phyloP scores from a whole-genome alignment of 495 filamentous ascomycete genomes.

The Staphylotrichum longicolle region DNA sequence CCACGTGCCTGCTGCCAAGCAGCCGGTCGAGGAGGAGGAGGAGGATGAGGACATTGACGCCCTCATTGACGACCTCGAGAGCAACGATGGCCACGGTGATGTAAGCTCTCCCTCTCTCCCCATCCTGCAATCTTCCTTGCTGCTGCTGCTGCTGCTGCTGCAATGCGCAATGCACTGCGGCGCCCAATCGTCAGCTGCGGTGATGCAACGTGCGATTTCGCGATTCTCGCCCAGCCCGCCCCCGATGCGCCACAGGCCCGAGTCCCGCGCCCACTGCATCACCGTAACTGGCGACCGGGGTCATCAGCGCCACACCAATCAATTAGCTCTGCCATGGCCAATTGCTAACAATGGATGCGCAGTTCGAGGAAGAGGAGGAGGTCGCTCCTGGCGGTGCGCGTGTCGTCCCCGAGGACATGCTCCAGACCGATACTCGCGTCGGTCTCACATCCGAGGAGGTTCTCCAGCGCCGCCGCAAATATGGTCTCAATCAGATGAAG shows the following conservation, averaged over 20 bases:
- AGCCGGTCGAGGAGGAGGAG: slow-evolving; percentile 52
- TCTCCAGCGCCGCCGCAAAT: slow-evolving; percentile 65
- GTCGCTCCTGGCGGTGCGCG: slow-evolving; percentile 50
- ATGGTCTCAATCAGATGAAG: slow-evolving; percentile 84
- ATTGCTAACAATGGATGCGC: slow-evolving; percentile 22
- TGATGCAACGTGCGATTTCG: background rate
- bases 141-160: background rate
- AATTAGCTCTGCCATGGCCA: too few species aligned
- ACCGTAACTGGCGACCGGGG: too few species aligned
- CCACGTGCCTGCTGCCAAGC: slow-evolving; percentile 28
- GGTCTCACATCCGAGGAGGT: slow-evolving; percentile 78
- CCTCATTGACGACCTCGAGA: slow-evolving; percentile 80
- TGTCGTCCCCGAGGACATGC: slow-evolving; percentile 60
- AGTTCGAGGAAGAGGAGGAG: slow-evolving; percentile 57
- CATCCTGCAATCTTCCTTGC: background rate
- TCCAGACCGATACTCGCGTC: slow-evolving; percentile 62
- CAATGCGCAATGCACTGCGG: background rate
- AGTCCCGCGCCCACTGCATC: background rate
- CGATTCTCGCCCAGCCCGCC: background rate
- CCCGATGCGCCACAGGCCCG: background rate
- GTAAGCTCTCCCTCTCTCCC: slow-evolving; percentile 26
- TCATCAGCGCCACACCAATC: background rate
- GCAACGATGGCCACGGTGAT: slow-evolving; percentile 61
- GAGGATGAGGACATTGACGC: slow-evolving; percentile 74
- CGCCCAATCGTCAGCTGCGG: background rate